These are phyloP conservation scores for Botrytis elliptica DNA, from an alignment of 2,329 filamentous ascomycete species.

Conservation along the genomic window DNA sequence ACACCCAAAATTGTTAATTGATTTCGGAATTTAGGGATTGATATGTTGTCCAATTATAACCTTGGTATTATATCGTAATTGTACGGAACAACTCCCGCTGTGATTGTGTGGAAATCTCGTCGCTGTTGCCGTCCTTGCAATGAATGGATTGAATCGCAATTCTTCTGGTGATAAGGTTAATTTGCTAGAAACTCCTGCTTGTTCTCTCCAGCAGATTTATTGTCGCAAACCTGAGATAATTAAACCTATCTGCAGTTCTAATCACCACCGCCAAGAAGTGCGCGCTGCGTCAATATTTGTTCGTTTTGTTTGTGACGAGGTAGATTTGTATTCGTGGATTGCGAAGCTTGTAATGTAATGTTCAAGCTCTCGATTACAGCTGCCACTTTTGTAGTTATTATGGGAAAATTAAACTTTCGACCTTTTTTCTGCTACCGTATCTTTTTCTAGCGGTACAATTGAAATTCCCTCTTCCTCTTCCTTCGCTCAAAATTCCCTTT, in stretches of 20 bases:
- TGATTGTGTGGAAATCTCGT: background rate
- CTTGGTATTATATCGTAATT: background rate
- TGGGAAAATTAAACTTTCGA: background rate
- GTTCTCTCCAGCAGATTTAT: background rate
- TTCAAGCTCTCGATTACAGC: background rate
- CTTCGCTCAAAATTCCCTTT: background rate
- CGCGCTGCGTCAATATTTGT: background rate
- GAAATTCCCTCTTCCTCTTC: background rate
- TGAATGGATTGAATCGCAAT: background rate
- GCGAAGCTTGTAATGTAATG: background rate
- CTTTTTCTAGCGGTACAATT: background rate
- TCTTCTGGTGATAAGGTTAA: background rate
- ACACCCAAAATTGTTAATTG: background rate
- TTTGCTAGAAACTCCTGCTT: background rate
- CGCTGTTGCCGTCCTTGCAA: background rate
- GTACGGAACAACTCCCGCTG: background rate
- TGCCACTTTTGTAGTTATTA: background rate
- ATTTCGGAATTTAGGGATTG: background rate
- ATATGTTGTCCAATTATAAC: too few relatives aligned
- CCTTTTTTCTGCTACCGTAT: background rate
- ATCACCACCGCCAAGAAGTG: background rate
- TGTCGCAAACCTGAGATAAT: background rate
- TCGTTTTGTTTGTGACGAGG: background rate
- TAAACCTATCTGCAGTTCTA: background rate
- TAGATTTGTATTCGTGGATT: background rate